Percentiles rank a stretch among this genome's conserved stretches.
These are phyloP conservation scores for Colletotrichum tropicicola DNA, from an alignment of 2,329 filamentous ascomycete species.

Conservation along the genomic window DNA sequence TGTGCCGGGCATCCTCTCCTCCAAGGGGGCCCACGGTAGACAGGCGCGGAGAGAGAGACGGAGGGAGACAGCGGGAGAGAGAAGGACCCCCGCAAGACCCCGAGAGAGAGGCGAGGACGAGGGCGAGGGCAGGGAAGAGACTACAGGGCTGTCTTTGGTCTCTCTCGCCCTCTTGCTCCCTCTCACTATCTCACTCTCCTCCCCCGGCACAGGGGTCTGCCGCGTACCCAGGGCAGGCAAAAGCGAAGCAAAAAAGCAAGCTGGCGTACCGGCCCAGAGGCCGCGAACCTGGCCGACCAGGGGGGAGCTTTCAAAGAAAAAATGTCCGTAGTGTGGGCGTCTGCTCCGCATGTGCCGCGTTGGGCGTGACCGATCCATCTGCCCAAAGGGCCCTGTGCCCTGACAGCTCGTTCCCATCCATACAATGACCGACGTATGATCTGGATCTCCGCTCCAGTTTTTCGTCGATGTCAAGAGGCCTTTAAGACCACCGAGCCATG, in stretches of 20 bases:
- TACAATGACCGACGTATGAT: conserved; percentile 14
- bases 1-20: neutral
- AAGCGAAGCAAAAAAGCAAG: conserved; percentile 2
- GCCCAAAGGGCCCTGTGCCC: neutral
- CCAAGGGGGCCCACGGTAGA: too few relatives aligned
- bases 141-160: neutral
- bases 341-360: conserved; percentile 20
- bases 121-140: neutral
- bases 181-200: too few relatives aligned
- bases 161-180: neutral
- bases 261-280: neutral
- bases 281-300: neutral
- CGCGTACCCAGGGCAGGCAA: neutral
- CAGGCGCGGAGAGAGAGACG: neutral
- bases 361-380: conserved; percentile 6
- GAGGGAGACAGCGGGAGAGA: neutral
- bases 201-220: neutral
- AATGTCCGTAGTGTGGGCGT: conserved; percentile 8
- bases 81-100: neutral
- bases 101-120: neutral
- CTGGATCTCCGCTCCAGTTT: conserved; percentile 12
- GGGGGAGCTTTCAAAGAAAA: neutral
- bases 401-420: neutral
- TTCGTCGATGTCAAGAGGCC: neutral
- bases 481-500: neutral